Base-by-base conservation (phyloP, 352 stramenopile genomes). In the Pythium vanterpoolii region DNA sequence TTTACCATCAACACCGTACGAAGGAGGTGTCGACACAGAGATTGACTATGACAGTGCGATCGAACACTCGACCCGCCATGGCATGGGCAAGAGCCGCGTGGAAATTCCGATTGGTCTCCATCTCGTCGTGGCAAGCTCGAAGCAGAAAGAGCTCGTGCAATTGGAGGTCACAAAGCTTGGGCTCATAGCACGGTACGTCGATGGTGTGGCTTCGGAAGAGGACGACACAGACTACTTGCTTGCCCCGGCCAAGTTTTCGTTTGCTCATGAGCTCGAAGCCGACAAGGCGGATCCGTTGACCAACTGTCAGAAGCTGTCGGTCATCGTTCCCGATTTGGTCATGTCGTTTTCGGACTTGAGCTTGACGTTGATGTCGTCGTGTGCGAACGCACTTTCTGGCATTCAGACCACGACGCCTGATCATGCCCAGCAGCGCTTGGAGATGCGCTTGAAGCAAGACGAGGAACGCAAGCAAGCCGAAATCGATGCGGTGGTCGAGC, bases 301-400 rank as follows among this genome's bases (percentile, higher is more conserved):
- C 8, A 60, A 38, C 26, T 14, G 33, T 21, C 67, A 74, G 38
- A 66, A 59, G 34, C 47, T 78, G 13, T 61, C 53, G 1, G 57
- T 71, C 8, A 62, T 58, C 1, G 60, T 75, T 24, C 67, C 71
- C 13, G 68, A 78, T 42, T 45, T 78, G 11, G 50, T 64, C 21
- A 53, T 78, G 33, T 70, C 64, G 21, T 78, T 78, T 40, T 78
- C 71, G 7, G 65, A 78, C 57, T 57, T 76, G 53, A 78, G 69
- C 23, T 64, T 78, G 61, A 62, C 64, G 2, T 45, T 78, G 7
- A 27, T 75, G 27, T 68, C 62, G n/a, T 75, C 67, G n/a, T 70
- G 63, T 33, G 48, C 57, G n/a, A 68, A 39, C 28, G 63, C 60
- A 6, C 53, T 78, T 21, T 60, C 42, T 18, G 44, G 39, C 11